Evolutionary conservation across 2,329 filamentous ascomycete genomes (phyloP).

Genomic region (Cordyceps cateniannulata): DNA sequence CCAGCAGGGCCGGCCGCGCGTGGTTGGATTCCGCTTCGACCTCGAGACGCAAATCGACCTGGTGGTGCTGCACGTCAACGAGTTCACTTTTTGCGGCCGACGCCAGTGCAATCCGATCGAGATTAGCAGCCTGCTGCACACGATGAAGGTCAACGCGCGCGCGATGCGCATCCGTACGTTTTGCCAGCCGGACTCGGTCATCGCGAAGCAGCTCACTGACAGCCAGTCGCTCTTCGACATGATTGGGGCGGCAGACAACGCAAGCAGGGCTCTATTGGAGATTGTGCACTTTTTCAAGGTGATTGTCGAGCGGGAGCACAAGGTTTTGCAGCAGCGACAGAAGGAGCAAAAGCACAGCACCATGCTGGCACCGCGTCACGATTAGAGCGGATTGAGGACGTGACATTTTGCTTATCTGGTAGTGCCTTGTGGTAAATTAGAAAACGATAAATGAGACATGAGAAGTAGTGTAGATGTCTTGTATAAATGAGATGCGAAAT

Average conservation of each 20-base stretch:
- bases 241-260: constrained; percentile 36
- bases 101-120: constrained; percentile 35
- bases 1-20: constrained; percentile 45
- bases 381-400: neutral
- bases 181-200: constrained; percentile 51
- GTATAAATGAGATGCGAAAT: neutral
- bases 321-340: constrained; percentile 20
- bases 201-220: constrained; percentile 52
- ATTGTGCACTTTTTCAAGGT: constrained; percentile 49
- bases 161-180: constrained; percentile 48
- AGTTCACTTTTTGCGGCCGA: constrained; percentile 50
- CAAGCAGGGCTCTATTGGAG: constrained; percentile 42
- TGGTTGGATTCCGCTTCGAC: constrained; percentile 53
- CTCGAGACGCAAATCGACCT: constrained; percentile 55
- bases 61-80: constrained; percentile 39
- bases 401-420: neutral
- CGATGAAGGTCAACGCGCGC: constrained; percentile 47
- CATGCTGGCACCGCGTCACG: neutral
- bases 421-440: neutral
- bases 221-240: constrained; percentile 44
- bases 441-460: neutral
- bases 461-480: neutral
- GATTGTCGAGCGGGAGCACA: constrained; percentile 40
- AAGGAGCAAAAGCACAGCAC: constrained; percentile 13
- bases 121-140: constrained; percentile 42